Conservation (phyloP, 768 basidiomycete genomes). For the Kockovaella imperatae region DNA sequence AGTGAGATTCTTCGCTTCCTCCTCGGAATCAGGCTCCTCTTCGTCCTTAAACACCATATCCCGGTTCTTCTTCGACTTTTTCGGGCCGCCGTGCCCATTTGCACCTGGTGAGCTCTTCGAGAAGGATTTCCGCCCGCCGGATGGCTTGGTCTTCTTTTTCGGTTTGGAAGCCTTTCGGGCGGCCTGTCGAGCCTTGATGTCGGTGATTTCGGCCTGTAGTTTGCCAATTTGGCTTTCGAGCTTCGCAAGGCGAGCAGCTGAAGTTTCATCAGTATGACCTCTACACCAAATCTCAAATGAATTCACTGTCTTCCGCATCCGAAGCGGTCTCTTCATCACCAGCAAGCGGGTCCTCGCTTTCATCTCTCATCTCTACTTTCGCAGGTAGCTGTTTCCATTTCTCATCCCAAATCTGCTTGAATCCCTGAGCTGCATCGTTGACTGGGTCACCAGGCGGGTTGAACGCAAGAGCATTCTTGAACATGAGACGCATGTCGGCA, state of each 20-base stretch:
- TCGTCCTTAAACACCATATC: slow-evolving; percentile 25
- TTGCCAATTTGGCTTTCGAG: slow-evolving; percentile 22
- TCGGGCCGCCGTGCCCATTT: slow-evolving; percentile 30
- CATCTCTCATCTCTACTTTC: slow-evolving; percentile 47
- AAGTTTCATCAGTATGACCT: neutral
- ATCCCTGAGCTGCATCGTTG: slow-evolving; percentile 71
- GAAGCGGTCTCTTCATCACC: slow-evolving; percentile 60
- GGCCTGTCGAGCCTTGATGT: slow-evolving; percentile 9
- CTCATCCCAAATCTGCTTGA: slow-evolving; percentile 83
- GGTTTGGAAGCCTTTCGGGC: slow-evolving; percentile 10
- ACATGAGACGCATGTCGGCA: slow-evolving; percentile 88
- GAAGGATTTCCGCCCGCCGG: slow-evolving; percentile 19
- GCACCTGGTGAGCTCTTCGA: slow-evolving; percentile 23
- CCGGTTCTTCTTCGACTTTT: slow-evolving; percentile 34
- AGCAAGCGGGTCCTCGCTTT: slow-evolving; percentile 50
- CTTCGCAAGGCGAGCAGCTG: slow-evolving; percentile 3
- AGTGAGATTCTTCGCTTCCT: slow-evolving; percentile 50
- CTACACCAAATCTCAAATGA: too few species aligned
- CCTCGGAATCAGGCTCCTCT: slow-evolving; percentile 28
- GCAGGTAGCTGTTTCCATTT: slow-evolving; percentile 76
- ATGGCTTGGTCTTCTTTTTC: slow-evolving; percentile 17
- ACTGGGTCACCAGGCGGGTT: slow-evolving; percentile 84
- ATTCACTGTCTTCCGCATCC: slow-evolving; percentile 56
- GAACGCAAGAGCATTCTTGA: slow-evolving; percentile 85
- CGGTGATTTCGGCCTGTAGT: slow-evolving; percentile 20